Evolutionary conservation across 2,329 filamentous ascomycete genomes (phyloP), one percentile per base, ranked within the genome.

Genomic region (Hirsutella minnesotensis): DNA sequence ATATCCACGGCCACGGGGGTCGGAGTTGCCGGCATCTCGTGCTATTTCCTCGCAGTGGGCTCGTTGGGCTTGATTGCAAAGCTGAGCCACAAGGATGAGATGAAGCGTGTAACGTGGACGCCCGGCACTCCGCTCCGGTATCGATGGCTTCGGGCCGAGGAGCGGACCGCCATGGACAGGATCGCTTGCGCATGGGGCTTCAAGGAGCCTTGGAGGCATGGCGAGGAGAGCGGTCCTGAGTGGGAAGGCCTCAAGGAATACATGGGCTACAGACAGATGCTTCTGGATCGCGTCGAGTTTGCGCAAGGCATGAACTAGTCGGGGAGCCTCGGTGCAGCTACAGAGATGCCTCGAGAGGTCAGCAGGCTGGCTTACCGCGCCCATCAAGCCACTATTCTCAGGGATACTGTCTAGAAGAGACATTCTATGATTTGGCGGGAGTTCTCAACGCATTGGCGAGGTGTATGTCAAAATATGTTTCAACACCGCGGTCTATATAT

Each of bases 131-230:
- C 86, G 19, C 66, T 96, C 49, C 75, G 83, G 47, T 75, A 86
- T 54, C 76, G 92, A 13, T 96, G 89, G 85, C 61, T 94, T 42
- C 73, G 86, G 29, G 92, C 96, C 60, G 88, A 95, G 49, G 89
- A 98, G 68, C 73, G 92, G 20, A 84, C 81, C 3, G 87, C 88
- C 1, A 69, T 95, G 49, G 92, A 98, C 66, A 80, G 77, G 56
- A 77, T 98, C 44, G 88, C 89, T 1, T 77, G 81, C 50, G 83
- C 86, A 1, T 98, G 92, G 86, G 92, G 92, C 0, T 98, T 95
- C 64, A 82, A 83, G 54, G 86, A 95, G 58, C 64, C 70, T 22
- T 81, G 77, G 67, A 79, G 81, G 58, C 76, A 85, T 56, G 92
- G 92, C 1, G 88, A 95, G 58, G 92, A 98, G 64, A 84, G 88